phyloP scores from a whole-genome alignment of 2,329 filamentous ascomycete species.

The Xylaria multiplex region DNA sequence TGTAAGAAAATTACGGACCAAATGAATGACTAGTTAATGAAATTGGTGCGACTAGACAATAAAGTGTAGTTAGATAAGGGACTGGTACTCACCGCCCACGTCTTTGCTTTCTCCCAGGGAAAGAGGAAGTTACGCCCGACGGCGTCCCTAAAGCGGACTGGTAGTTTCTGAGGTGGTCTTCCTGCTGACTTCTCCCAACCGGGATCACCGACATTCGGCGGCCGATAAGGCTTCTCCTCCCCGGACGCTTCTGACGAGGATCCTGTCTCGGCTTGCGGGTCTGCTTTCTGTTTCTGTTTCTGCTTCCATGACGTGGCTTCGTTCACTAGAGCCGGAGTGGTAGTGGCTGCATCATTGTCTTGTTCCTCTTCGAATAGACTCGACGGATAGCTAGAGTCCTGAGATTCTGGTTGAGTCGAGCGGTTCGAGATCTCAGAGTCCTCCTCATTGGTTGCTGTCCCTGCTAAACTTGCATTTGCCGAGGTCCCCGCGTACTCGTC shows the following conservation, averaged over 20 bases:
- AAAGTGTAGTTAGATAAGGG: background rate
- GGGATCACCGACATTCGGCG: conserved; percentile 38
- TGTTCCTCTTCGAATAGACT: conserved; percentile 27
- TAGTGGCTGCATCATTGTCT: conserved; percentile 10
- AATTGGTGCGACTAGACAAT: background rate
- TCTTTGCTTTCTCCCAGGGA: conserved; percentile 72
- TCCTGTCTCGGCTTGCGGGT: conserved; percentile 31
- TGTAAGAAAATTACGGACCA: conserved; percentile 15
- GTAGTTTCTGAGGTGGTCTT: conserved; percentile 53
- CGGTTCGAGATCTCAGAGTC: conserved; percentile 4
- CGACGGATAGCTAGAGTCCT: conserved; percentile 22
- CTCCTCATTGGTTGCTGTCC: conserved; percentile 12
- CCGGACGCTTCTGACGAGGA: conserved; percentile 6
- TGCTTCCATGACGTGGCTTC: conserved; percentile 28
- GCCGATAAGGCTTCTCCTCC: conserved; percentile 33
- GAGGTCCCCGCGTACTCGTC: background rate
- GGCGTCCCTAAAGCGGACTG: conserved; percentile 73
- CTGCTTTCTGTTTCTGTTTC: conserved; percentile 36
- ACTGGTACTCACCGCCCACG: conserved; percentile 63
- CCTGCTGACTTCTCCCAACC: conserved; percentile 44
- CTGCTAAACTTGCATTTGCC: background rate
- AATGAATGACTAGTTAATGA: background rate
- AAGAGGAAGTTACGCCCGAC: conserved; percentile 73
- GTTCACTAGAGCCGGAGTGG: conserved; percentile 8
- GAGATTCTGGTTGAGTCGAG: conserved; percentile 14